Base-by-base conservation (phyloP, 345 rosid genomes). In the Euphorbia tirucalli region DNA sequence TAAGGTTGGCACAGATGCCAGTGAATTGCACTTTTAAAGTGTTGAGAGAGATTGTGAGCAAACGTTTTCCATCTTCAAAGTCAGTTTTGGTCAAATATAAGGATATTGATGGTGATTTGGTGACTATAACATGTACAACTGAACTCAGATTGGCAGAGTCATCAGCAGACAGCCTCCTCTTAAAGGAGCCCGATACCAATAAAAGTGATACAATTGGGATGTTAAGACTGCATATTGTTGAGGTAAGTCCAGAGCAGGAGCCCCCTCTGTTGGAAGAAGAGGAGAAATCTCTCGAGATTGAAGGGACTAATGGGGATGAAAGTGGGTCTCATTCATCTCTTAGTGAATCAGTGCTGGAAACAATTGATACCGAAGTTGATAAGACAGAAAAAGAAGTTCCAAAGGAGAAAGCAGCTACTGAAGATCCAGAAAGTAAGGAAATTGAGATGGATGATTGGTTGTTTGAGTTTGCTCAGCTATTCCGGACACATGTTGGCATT, bases 401-500 rank as follows among this genome's bases (percentile, higher is more conserved):
- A 0, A 85, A 87, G 71, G 93, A 87, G 75, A 87, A 89, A 80
- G 15, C 74, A 7, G 80, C 83, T 77, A 69, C 82, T 43, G 97
- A 89, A 68, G 97, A 88, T 79, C 87, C 86, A 9, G 97, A 90
- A 71, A 75, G 81, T 73, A 92, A 84, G 83, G 97, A 95, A 81
- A 76, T 87, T 59, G 97, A 92, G 90, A 92, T 92, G 89, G 99
- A 95, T 78, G 99, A 95, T 79, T 95, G 97, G 97, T 75, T 95
- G 75, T 90, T 89, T 80, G 99, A 95, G 66, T 95, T 95, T 81
- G 97, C 99, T 44, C 97, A 92, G 80, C 88, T 95, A 31, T 95
- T 95, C 85, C 89, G 97, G 50, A 83, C 90, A 65, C 92, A 90
- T 70, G 89, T 90, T 7, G 97, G 99, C 15, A 88, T 95, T 65